Evolutionary conservation across 768 basidiomycete species (phyloP).

Genomic region (Lactarius sanguifluus): DNA sequence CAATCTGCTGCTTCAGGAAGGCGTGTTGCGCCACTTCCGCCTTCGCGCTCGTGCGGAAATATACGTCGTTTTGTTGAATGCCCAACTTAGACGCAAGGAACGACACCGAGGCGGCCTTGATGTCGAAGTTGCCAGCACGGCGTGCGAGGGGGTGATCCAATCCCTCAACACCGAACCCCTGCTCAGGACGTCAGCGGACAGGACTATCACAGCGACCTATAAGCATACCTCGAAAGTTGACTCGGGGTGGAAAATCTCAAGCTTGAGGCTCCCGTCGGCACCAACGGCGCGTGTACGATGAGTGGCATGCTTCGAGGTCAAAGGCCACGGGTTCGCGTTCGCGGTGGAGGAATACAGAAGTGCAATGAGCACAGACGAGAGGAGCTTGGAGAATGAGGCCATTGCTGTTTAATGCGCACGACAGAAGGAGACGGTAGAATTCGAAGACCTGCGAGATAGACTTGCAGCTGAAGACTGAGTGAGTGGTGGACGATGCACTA

Average conservation of each 20-base stretch:
- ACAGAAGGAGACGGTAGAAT: background rate
- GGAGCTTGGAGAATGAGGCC: constrained; percentile 30
- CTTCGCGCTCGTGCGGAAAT: constrained; percentile 29
- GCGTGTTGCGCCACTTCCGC: constrained; percentile 29
- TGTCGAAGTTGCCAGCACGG: constrained; percentile 29
- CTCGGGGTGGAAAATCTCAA: constrained; percentile 35
- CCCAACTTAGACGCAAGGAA: constrained; percentile 33
- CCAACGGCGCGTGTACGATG: constrained; percentile 31
- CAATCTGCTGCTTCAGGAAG: constrained; percentile 32
- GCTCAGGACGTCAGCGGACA: constrained; percentile 1
- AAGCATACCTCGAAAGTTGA: constrained; percentile 32
- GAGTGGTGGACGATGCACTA: background rate
- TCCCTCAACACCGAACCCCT: constrained; percentile 33
- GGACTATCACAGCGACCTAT: background rate
- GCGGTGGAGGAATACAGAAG: constrained; percentile 29
- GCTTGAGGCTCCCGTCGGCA: constrained; percentile 23
- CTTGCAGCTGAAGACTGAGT: background rate
- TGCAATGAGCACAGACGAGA: constrained; percentile 32
- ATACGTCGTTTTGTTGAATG: constrained; percentile 24
- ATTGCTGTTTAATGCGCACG: constrained; percentile 6
- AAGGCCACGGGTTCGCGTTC: constrained; percentile 31
- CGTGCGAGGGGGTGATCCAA: constrained; percentile 32
- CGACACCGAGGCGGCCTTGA: constrained; percentile 32
- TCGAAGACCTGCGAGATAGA: background rate
- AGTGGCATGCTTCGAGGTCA: constrained; percentile 31